These are phyloP conservation scores for Talaromyces sp. DNA, from an alignment of 2,329 filamentous ascomycete genomes.

Conservation along the genomic window DNA sequence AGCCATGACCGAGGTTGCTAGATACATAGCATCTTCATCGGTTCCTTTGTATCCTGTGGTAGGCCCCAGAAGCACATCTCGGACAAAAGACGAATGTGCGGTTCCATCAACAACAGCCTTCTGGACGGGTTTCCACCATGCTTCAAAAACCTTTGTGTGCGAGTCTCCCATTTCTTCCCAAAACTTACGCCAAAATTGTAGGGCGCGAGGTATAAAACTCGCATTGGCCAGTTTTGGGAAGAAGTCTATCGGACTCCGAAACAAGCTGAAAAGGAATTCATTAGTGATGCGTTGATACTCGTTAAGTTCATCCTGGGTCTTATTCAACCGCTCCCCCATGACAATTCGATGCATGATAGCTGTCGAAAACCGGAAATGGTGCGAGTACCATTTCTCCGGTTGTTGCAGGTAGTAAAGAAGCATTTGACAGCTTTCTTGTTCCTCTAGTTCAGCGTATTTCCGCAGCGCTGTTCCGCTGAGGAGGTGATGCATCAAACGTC, in stretches of 20 bases:
- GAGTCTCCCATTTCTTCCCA: not conserved
- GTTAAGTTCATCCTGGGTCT: not conserved
- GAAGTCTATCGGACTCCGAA: conserved; percentile 3
- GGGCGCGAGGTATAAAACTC: not conserved
- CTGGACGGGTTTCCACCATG: not conserved
- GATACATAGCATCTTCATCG: not conserved
- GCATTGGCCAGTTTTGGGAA: not conserved
- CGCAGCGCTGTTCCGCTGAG: not conserved
- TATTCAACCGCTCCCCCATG: not conserved
- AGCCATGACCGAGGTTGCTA: not conserved
- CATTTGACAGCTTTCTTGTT: not conserved
- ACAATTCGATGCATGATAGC: not conserved
- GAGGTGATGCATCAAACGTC: not conserved
- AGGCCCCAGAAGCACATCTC: not conserved
- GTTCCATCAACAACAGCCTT: not conserved
- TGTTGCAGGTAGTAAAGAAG: not conserved
- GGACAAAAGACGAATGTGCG: not conserved
- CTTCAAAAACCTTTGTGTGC: not conserved
- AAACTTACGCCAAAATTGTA: not conserved
- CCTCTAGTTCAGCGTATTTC: not conserved
- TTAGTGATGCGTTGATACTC: not conserved
- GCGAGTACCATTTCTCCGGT: not conserved
- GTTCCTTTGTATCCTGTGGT: not conserved
- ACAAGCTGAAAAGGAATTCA: not conserved
- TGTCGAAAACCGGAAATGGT: not conserved